Base-by-base conservation (phyloP, 2,329 filamentous ascomycete species). In the Pezicula carpinea region DNA sequence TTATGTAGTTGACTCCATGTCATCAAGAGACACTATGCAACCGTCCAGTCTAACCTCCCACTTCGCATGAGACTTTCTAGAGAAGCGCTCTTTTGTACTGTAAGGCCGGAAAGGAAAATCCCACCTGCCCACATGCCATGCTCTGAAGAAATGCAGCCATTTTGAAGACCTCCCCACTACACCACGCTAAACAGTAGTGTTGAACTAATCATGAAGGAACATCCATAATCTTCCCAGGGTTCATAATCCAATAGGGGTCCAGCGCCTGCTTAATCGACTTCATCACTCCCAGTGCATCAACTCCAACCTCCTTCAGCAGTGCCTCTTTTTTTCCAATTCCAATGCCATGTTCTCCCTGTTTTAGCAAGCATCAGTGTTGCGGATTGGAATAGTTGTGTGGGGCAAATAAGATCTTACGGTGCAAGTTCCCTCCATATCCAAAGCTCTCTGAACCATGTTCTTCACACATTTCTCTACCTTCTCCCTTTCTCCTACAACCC, bases 401-500 rank as follows among this genome's bases (percentile, higher is more conserved):
- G 14, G n/a, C 17, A 45, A 40, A 11, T 29, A 3, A 29, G 6
- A 29, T 58, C 60, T 62, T 66, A 73, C 71, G 1, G 90, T 95
- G 64, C 88, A 93, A 5, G 90, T 95, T 1, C 91, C 89, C 50
- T 96, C 91, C 90, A 96, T 96, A 54, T 92, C 88, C 19, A 96
- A 67, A 2, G 90, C 91, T n/a, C 89, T 80, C 56, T 86, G 79
- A 17, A 96, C 89, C 90, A 96, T 96, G 57, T 89, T 85, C 62
- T 91, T 83, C 39, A 96, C 89, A 53, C 88, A 89, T 46, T 75
- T 77, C 63, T 93, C 87, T 1, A 93, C 89, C 55, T 85, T 87
- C 35, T 77, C 83, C 47, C 78, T 78, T 67, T 96, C 87, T 21
- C 74, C 80, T 3, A 79, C 75, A 46, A 90, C 74, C 19, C 73